Evolutionary conservation across 2,329 filamentous ascomycete species (phyloP).

Genomic region (Nemania abortiva): DNA sequence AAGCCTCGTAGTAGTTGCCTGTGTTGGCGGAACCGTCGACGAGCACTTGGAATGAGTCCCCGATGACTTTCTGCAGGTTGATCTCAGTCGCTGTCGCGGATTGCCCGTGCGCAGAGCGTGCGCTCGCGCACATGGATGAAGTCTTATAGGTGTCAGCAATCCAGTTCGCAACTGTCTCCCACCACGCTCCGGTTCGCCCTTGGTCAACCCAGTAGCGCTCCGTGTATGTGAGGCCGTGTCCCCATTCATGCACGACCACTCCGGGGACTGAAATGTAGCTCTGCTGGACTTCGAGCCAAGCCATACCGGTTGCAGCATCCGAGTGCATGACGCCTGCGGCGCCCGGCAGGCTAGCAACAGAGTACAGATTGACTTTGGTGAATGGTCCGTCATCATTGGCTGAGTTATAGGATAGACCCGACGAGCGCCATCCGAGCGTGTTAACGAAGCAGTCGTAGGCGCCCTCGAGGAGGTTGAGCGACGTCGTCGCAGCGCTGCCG

Average conservation of each 20-base stretch:
- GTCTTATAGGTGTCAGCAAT: slow-evolving; percentile 63
- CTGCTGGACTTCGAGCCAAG: slow-evolving; percentile 58
- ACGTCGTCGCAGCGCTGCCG: slow-evolving; percentile 47
- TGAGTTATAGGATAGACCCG: slow-evolving; percentile 54
- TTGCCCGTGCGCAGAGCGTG: slow-evolving; percentile 54
- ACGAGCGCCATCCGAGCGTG: slow-evolving; percentile 55
- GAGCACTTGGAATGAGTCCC: slow-evolving; percentile 61
- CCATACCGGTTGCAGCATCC: slow-evolving; percentile 55
- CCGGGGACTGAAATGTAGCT: slow-evolving; percentile 54
- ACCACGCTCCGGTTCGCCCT: slow-evolving; percentile 61
- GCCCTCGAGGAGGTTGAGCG: slow-evolving; percentile 59
- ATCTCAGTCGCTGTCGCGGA: slow-evolving; percentile 55
- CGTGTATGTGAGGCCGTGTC: slow-evolving; percentile 62
- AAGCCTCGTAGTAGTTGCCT: slow-evolving; percentile 65
- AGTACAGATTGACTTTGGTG: slow-evolving; percentile 62
- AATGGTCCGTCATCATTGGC: slow-evolving; percentile 54
- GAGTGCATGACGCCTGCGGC: slow-evolving; percentile 60
- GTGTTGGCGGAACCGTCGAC: slow-evolving; percentile 58
- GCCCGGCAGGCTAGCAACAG: slow-evolving; percentile 52
- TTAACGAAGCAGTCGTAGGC: slow-evolving; percentile 58
- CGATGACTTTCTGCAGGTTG: slow-evolving; percentile 59
- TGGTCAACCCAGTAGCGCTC: slow-evolving; percentile 60
- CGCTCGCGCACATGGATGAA: slow-evolving; percentile 56
- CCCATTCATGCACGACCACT: slow-evolving; percentile 64
- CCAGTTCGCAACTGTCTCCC: slow-evolving; percentile 64